A percentile compares a stretch with the other conserved stretches of the same genome.
phyloP scores from a whole-genome alignment of 2,329 filamentous ascomycete species.

The Talaromyces marneffei region DNA sequence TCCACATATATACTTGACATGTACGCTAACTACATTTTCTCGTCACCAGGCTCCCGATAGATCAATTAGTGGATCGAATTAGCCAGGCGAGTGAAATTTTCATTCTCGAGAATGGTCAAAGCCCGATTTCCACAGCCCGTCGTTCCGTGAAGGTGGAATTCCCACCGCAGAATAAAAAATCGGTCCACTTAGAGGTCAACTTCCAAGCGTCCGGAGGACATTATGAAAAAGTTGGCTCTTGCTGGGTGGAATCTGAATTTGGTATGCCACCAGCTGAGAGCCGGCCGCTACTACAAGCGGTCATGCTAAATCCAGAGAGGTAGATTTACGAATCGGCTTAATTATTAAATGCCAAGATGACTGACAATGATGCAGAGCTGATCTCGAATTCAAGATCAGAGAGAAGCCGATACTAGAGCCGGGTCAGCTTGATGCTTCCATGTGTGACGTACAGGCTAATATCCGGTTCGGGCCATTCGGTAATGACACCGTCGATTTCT shows the following conservation, averaged over 20 bases:
- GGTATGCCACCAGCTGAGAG: slow-evolving; percentile 19
- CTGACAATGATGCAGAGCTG: slow-evolving; percentile 26
- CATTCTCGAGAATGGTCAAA: slow-evolving; percentile 21
- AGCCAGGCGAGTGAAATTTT: slow-evolving; percentile 25
- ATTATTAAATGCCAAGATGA: neutral
- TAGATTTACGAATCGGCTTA: slow-evolving; percentile 15
- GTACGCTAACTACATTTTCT: neutral
- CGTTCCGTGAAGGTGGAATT: slow-evolving; percentile 42
- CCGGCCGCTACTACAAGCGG: slow-evolving; percentile 30
- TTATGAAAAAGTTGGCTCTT: slow-evolving; percentile 29
- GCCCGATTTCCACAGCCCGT: slow-evolving; percentile 19
- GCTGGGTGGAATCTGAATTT: slow-evolving; percentile 31
- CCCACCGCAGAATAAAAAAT: slow-evolving; percentile 21
- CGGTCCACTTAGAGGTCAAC: slow-evolving; percentile 35
- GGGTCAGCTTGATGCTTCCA: slow-evolving; percentile 22
- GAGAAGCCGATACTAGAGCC: slow-evolving; percentile 31
- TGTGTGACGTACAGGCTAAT: slow-evolving; percentile 27
- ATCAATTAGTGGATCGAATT: slow-evolving; percentile 25
- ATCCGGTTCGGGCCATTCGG: slow-evolving; percentile 22
- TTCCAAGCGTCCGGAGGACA: slow-evolving; percentile 28
- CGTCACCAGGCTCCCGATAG: neutral
- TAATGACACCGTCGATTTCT: slow-evolving; percentile 3
- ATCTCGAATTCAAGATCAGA: slow-evolving; percentile 40
- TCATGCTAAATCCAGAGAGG: slow-evolving; percentile 34
- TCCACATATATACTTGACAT: neutral